phyloP scores from a whole-genome alignment of 208 protist genomes.

The Tritrichomonas foetus region DNA sequence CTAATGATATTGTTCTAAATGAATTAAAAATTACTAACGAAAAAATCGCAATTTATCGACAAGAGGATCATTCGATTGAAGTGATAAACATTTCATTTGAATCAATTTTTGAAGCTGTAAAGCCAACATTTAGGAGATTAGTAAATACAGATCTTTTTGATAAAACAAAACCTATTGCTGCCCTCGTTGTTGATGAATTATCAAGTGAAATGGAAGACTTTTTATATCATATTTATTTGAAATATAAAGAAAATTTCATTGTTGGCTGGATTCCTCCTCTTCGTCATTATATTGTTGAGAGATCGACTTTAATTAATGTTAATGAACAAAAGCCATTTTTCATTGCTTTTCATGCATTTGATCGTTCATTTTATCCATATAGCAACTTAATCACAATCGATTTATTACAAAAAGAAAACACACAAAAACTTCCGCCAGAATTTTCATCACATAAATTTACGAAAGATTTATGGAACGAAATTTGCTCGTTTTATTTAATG shows the following conservation, averaged over 20 bases:
- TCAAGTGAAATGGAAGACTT: background rate
- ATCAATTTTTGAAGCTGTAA: background rate
- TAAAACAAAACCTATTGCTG: background rate
- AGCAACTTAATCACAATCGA: background rate
- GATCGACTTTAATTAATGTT: background rate
- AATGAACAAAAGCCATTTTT: background rate
- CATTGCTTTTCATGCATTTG: background rate
- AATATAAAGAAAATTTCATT: background rate
- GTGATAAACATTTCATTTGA: background rate
- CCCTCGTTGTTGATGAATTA: background rate
- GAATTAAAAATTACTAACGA: background rate
- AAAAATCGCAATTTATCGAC: background rate
- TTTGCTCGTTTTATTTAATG: background rate
- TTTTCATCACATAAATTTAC: background rate
- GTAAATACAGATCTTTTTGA: background rate
- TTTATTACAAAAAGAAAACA: background rate
- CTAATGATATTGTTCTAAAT: background rate
- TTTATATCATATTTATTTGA: background rate
- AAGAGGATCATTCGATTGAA: background rate
- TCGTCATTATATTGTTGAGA: background rate
- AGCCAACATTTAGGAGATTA: background rate
- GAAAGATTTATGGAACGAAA: background rate
- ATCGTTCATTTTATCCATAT: background rate
- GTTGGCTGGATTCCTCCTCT: background rate
- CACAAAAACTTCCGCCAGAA: background rate